Evolutionary conservation across 805 yeast species (phyloP).

Genomic region (Candida ovalis): DNA sequence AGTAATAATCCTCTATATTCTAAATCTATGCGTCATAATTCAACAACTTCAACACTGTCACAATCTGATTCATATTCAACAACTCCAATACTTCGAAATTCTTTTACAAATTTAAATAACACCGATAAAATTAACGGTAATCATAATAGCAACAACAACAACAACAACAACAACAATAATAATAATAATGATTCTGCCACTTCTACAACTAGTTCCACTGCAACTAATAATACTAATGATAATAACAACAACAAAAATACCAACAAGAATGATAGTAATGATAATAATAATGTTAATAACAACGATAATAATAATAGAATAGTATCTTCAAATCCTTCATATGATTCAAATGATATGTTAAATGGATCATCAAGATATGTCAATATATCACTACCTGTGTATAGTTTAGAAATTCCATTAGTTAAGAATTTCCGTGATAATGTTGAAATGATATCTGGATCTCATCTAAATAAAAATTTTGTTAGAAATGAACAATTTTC

Average conservation of each 20-base stretch:
- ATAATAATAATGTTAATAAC: neutral
- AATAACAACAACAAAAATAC: neutral
- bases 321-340: neutral
- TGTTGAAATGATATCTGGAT: neutral
- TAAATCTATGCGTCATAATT: neutral
- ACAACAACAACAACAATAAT: too few relatives aligned
- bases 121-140: too few relatives aligned
- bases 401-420: slow-evolving; percentile 3
- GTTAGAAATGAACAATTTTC: slow-evolving; percentile 8
- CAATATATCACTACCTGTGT: slow-evolving; percentile 5
- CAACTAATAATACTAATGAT: too few relatives aligned
- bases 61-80: neutral
- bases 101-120: too few relatives aligned
- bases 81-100: too few relatives aligned
- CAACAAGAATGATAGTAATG: neutral
- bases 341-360: slow-evolving; percentile 11
- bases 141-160: too few relatives aligned
- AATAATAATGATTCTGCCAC: too few relatives aligned
- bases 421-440: neutral
- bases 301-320: neutral
- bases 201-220: too few relatives aligned
- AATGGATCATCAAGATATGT: slow-evolving; percentile 15
- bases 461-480: neutral
- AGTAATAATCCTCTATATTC: neutral
- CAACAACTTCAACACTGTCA: neutral